Percentiles rank a stretch among this genome's conserved stretches.
Conservation (phyloP, 176 grass and related monocot species). For the Oryza australiensis region DNA sequence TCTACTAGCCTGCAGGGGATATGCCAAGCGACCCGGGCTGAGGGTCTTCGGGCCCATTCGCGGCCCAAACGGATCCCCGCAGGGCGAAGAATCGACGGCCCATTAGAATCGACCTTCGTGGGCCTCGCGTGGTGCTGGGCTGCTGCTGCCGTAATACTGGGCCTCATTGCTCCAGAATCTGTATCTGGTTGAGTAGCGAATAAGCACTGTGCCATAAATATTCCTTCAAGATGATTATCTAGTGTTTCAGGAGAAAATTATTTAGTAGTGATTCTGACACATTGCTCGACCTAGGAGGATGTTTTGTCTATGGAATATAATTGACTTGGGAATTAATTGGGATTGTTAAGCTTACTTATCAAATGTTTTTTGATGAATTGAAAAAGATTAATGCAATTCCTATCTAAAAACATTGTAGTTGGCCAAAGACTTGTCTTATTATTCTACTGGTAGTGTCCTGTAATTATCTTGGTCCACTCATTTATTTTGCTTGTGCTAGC, state of each 20-base stretch:
- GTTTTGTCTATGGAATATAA: neutral
- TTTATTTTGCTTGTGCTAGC: neutral
- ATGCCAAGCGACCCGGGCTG: no score
- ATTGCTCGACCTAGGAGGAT: neutral
- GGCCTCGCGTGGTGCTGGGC: no score
- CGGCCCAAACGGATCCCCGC: no score
- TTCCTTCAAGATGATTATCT: neutral
- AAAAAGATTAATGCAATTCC: neutral
- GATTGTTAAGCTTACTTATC: neutral
- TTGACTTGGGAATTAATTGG: neutral
- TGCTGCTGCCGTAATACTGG: no score
- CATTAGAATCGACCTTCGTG: no score
- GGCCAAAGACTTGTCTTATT: neutral
- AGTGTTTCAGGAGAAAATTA: neutral
- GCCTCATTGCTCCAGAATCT: constrained; percentile 27
- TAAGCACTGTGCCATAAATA: constrained; percentile 15
- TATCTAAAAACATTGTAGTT: neutral
- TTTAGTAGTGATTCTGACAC: neutral
- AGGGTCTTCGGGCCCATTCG: no score
- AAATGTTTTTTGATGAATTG: neutral
- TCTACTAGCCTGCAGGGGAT: no score
- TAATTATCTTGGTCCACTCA: neutral
- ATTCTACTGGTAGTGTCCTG: neutral
- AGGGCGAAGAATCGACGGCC: no score
- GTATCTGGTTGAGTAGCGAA: constrained; percentile 8